These are phyloP conservation scores for Carpinus fangiana DNA, from an alignment of 306 rosid species.

Conservation along the genomic window DNA sequence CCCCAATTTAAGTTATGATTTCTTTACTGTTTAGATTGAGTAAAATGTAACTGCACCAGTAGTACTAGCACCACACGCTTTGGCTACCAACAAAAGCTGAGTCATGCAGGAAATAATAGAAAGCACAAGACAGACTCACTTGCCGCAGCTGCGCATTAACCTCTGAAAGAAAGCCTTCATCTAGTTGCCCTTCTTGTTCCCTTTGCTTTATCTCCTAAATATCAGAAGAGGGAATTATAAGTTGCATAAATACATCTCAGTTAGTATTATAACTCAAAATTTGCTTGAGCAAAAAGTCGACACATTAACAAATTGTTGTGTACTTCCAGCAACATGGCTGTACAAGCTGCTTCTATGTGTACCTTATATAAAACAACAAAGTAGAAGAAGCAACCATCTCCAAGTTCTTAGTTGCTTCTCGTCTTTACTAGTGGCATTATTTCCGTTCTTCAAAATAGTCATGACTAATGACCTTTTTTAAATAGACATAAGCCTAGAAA, in stretches of 20 bases:
- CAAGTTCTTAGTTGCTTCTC: not conserved
- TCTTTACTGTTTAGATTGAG: not conserved
- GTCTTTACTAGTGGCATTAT: not conserved
- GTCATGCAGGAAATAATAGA: conserved; percentile 15
- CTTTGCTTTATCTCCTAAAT: conserved; percentile 70
- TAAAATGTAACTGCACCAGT: not conserved
- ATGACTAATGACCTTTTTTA: not conserved
- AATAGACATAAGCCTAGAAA: not conserved
- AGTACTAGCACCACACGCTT: not conserved
- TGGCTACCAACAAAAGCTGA: conserved; percentile 22
- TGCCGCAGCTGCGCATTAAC: conserved; percentile 91
- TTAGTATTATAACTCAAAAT: not conserved
- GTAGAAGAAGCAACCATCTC: conserved; percentile 5
- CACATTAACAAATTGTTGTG: not conserved
- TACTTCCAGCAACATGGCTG: not conserved
- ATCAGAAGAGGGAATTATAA: conserved; percentile 14
- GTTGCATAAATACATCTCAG: conserved; percentile 7
- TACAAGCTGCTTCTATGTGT: not conserved
- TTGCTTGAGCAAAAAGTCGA: not conserved
- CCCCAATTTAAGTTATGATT: not conserved
- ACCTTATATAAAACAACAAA: not conserved
- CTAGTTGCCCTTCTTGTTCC: conserved; percentile 83
- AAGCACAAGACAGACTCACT: conserved; percentile 45
- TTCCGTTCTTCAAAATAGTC: not conserved
- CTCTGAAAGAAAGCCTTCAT: conserved; percentile 94